Evolutionary conservation across 1,139 yeast species (phyloP).

Genomic region (Yamadazyma jaroonii): DNA sequence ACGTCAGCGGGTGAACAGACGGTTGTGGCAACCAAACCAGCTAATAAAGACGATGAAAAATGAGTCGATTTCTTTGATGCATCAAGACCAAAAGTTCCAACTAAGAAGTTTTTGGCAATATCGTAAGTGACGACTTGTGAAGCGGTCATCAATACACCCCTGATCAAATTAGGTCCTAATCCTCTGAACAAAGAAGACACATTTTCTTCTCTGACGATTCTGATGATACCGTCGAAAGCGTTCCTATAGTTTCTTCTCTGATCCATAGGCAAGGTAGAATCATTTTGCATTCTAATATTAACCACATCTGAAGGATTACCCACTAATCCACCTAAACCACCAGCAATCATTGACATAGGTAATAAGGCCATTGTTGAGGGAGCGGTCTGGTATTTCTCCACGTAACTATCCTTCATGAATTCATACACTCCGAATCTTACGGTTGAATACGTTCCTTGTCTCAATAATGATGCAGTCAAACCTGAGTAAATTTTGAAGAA

Average conservation of each 20-base stretch:
- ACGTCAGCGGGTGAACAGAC: conserved; percentile 93
- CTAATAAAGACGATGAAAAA: conserved; percentile 71
- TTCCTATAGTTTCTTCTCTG: conserved; percentile 73
- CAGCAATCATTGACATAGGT: conserved; percentile 81
- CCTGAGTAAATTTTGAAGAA: conserved; percentile 72
- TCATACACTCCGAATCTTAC: conserved; percentile 85
- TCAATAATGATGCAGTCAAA: conserved; percentile 71
- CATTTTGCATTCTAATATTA: conserved; percentile 90
- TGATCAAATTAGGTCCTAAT: conserved; percentile 67
- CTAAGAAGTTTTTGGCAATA: conserved; percentile 62
- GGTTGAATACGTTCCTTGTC: conserved; percentile 88
- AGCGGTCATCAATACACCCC: conserved; percentile 89
- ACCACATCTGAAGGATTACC: conserved; percentile 91
- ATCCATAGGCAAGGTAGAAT: conserved; percentile 61
- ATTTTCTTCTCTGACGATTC: conserved; percentile 64
- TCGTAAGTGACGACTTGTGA: conserved; percentile 90
- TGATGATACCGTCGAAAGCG: conserved; percentile 71
- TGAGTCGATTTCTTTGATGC: conserved; percentile 68
- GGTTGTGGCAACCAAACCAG: conserved; percentile 86
- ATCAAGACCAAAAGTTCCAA: conserved; percentile 49
- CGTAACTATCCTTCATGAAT: conserved; percentile 56
- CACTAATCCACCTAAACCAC: conserved; percentile 78
- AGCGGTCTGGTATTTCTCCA: conserved; percentile 33
- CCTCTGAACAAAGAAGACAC: conserved; percentile 66
- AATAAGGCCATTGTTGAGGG: conserved; percentile 47